Evolutionary conservation across 2,329 filamentous ascomycete species (phyloP), one percentile per base, ranked within the genome.

Genomic region (Ophiocordyceps robertsii): DNA sequence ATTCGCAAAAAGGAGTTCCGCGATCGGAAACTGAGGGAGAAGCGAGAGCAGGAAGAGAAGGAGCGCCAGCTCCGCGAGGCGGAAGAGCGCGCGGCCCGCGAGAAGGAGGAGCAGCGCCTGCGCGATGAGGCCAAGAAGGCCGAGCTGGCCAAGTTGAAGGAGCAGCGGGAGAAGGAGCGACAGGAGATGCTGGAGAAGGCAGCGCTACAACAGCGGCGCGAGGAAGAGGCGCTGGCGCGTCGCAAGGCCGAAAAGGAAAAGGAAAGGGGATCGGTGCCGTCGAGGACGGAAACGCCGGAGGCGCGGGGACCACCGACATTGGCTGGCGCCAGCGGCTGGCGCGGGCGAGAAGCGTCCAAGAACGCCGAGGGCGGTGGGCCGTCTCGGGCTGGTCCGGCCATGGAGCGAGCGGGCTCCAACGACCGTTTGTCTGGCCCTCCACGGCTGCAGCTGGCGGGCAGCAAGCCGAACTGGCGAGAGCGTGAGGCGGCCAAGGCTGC

Each of bases 1-100:
- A 75, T 80, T 50, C 85, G 92, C 56, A 81, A 88, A 66, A 90
- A 87, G 73, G 88, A 95, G 62, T 79, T 84, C 56, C 82, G 84
- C 53, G 90, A 95, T 58, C 78, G 80, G 52, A 82, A 82, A 62
- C 75, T 85, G 43, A 80, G 83, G 44, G 88, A 95, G 75, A 87
- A 80, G 68, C 75, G 78, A 44, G 87, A 93, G 66, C 77, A 73
- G 40, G 89, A 95, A 62, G 89, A 92, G 63, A 79, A 80, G 58
- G 89, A 95, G 67, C 77, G 80, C 43, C 74, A 75, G 49, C 71
- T 81, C 44, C 75, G 73, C 46, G 92, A 96, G 63, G 87, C 92
- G 54, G 87, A 93, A 62, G 90, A 95, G 72, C 80, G 82, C 51
- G 73, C 76, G 47, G 76, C 75, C 41, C 76, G 70, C 44, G 92